Evolutionary conservation across 176 grass and related monocot species (phyloP), one percentile per base, ranked within the genome.

Genomic region (Tillandsia leiboldiana): DNA sequence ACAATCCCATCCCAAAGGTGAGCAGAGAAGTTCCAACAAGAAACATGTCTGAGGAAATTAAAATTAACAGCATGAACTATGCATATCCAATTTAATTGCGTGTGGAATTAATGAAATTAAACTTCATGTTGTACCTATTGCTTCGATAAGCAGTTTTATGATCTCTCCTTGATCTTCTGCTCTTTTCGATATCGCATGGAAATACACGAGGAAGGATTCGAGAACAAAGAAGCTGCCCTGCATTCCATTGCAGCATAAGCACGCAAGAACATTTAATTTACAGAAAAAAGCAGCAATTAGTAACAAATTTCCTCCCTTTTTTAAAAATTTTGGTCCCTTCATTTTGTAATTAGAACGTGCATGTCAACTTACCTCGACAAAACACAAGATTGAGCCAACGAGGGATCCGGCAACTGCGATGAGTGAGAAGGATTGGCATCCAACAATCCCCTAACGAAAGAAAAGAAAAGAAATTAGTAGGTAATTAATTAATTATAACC

Each of bases 21-120:
- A 96, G 88, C 77, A 96, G 67, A 2, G 92, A 88, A 42, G 92
- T 87, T 72, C 92, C 92, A 13, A 92, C 74, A 15, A 96, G 81
- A 61, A 96, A 96, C 92, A 91, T 89, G 63, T 91, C 92, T 91
- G 80, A 76, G 66, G 51, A 67, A 68, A 3, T 49, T 66, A 53
- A 13, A 59, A 59, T 42, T 42, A 59, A 20, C 6, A 59, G 54
- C 15, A 17, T 59, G 10, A 20, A 50, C 9, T 17, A 2, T 8
- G 11, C 28, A 62, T 18, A 42, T 42, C 7, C 33, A 42, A 42
- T 33, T 42, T 42, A 42, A 42, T 42, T 42, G 33, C 33, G 4
- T 42, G 33, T 7, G 33, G 33, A 20, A 29, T 20, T 20, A 20
- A 20, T 48, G 49, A 48, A 13, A 20, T 48, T 24, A 48, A 13